phyloP scores from a whole-genome alignment of 306 rosid genomes.

The Boehmeria nivea region DNA sequence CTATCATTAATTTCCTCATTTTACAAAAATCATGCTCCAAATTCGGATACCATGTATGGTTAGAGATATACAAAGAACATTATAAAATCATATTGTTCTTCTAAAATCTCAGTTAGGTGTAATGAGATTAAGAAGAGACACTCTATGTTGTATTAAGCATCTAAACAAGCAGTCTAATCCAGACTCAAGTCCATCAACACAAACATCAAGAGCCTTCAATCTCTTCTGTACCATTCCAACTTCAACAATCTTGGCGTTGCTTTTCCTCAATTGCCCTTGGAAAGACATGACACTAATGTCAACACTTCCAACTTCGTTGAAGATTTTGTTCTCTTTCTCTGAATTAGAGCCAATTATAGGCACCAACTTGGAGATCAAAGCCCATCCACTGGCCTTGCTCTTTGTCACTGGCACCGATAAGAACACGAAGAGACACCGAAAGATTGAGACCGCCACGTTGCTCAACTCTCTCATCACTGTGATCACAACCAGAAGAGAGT shows the following conservation, averaged over 20 bases:
- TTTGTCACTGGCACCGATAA: constrained; percentile 42
- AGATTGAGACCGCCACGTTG: constrained; percentile 35
- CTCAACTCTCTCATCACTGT: constrained; percentile 50
- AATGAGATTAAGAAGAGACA: constrained; percentile 58
- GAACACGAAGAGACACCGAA: constrained; percentile 38
- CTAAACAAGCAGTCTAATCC: constrained; percentile 55
- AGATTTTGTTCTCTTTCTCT: constrained; percentile 34
- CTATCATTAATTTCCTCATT: background rate
- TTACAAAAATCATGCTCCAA: background rate
- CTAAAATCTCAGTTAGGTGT: constrained; percentile 29
- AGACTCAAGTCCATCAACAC: constrained; percentile 40
- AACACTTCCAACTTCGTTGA: constrained; percentile 40
- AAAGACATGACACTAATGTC: constrained; percentile 43
- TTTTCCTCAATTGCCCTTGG: constrained; percentile 20
- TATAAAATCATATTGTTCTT: background rate
- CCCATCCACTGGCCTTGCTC: constrained; percentile 32
- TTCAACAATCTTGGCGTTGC: constrained; percentile 29
- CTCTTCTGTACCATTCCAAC: constrained; percentile 36
- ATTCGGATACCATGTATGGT: constrained; percentile 9
- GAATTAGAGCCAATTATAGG: constrained; percentile 17
- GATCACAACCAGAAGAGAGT: constrained; percentile 19
- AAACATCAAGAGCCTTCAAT: constrained; percentile 39
- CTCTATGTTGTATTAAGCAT: constrained; percentile 67
- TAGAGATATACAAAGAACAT: background rate
- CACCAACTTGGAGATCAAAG: constrained; percentile 47